Evolutionary conservation across 768 basidiomycete species (phyloP).

Genomic region (Suillus subluteus): DNA sequence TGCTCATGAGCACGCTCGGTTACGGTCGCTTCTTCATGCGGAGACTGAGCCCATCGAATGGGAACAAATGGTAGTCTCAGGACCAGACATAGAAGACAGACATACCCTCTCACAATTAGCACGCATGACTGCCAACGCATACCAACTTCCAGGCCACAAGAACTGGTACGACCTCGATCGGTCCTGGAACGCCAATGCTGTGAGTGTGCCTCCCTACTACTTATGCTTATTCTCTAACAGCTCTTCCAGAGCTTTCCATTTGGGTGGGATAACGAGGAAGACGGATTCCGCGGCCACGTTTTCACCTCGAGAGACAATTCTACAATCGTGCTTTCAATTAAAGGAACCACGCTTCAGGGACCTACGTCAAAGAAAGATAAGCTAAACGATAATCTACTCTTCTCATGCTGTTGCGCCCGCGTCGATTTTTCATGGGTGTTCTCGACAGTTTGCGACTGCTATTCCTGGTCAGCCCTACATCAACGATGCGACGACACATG

Average conservation of each 20-base stretch:
- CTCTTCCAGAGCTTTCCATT: slow-evolving; percentile 71
- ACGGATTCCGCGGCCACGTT: slow-evolving; percentile 91
- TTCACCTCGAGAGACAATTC: slow-evolving; percentile 79
- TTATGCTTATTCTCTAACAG: slow-evolving; percentile 2
- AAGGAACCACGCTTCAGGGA: slow-evolving; percentile 85
- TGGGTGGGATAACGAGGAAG: slow-evolving; percentile 67
- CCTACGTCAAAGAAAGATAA: slow-evolving; percentile 91
- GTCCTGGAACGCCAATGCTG: slow-evolving; percentile 65
- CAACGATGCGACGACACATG: slow-evolving; percentile 82
- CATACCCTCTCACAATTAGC: slow-evolving; percentile 84
- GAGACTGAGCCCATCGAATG: slow-evolving; percentile 65
- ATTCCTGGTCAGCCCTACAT: slow-evolving; percentile 46
- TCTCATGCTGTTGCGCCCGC: slow-evolving; percentile 93
- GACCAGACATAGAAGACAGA: slow-evolving; percentile 77
- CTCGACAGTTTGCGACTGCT: slow-evolving; percentile 88
- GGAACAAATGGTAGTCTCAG: slow-evolving; percentile 66
- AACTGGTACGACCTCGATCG: slow-evolving; percentile 85
- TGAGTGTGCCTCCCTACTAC: slow-evolving; percentile 24
- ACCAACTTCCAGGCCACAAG: slow-evolving; percentile 66
- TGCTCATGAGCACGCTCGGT: slow-evolving; percentile 54
- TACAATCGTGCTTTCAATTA: slow-evolving; percentile 87
- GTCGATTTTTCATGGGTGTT: slow-evolving; percentile 89
- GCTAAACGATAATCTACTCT: slow-evolving; percentile 87
- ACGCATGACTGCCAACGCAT: slow-evolving; percentile 89
- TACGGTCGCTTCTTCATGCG: slow-evolving; percentile 48